Base-by-base conservation (phyloP, 1,284 basidiomycete genomes). In the Cystobasidiaceae sp. region DNA sequence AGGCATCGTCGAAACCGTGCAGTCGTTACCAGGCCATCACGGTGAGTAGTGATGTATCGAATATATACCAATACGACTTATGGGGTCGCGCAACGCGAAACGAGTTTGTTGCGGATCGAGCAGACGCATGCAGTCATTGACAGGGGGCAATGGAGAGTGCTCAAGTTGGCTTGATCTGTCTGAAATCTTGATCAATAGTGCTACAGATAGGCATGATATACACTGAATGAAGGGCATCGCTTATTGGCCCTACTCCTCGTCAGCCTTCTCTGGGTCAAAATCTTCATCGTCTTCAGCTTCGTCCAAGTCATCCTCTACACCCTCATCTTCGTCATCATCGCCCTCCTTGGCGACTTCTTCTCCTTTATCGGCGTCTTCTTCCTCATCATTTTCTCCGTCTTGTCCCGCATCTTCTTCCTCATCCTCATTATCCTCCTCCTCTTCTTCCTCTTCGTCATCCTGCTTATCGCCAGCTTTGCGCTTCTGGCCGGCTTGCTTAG, bases 171-270 rank as follows among this genome's bases (percentile, higher is more conserved):
- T 49, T 8, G 30, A 17, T 27, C 9, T 46, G 9, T 21, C 21
- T 44, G 43, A 7, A n/a, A 19, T 19, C 25, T 49, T 28, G 19
- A 25, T 27, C 30, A 27, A 27, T 28, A 49, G 30, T n/a, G n/a
- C n/a, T n/a, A 49, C 21, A 25, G 21, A 17, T 21, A 19, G 7
- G 23, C 46, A 23, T 44, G n/a, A 44, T 44, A 7, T 13, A 56
- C 67, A 2, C 60, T 68, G 51, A 49, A 52, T 4, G 46, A 30
- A 2, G 59, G 58, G 23, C 39, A 52, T 30, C 37, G 37, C 30
- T 46, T 30, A 39, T 50, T 44, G 49, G 48, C 37, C 30, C n/a
- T n/a, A n/a, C 37, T 39, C 11, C 11, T 39, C n/a, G 37, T 11
- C 37, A 39, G 37, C 37, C 11, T 39, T 39, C 11, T 11, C n/a